These are phyloP conservation scores for Solanum clarkiae DNA, from an alignment of 257 asterid species.

Conservation along the genomic window DNA sequence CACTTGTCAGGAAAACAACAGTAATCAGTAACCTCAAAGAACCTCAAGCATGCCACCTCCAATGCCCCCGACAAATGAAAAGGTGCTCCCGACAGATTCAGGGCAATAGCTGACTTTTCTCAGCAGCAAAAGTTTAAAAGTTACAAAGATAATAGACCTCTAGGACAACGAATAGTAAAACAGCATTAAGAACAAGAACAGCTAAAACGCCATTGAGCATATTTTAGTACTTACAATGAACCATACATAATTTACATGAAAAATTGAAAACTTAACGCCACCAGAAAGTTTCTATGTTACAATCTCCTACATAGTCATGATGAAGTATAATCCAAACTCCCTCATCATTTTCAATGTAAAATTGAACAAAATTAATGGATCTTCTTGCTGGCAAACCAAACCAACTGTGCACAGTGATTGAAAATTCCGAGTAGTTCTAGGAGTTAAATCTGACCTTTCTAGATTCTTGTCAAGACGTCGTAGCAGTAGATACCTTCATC, in stretches of 20 bases:
- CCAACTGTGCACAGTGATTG: not conserved
- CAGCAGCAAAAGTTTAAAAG: not conserved
- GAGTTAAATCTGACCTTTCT: not conserved
- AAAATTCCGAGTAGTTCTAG: not conserved
- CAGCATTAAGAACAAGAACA: not conserved
- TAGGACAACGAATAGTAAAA: not conserved
- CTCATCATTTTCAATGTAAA: not conserved
- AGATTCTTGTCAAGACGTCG: not conserved
- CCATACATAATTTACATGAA: not conserved
- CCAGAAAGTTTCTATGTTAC: not conserved
- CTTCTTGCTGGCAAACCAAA: not conserved
- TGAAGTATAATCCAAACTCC: not conserved
- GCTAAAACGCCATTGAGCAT: not conserved
- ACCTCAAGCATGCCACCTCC: not conserved
- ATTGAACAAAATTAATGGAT: not conserved
- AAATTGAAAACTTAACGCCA: not conserved
- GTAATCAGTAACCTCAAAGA: not conserved
- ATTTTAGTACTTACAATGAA: not conserved
- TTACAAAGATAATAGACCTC: not conserved
- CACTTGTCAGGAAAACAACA: not conserved
- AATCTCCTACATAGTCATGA: not conserved
- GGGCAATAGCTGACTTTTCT: not conserved
- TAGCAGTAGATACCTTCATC: conserved; percentile 10
- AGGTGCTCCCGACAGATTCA: not conserved
- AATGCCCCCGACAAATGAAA: not conserved